These are phyloP conservation scores for Ambrosiella beaveri DNA, from an alignment of 2,329 filamentous ascomycete species.

Conservation along the genomic window DNA sequence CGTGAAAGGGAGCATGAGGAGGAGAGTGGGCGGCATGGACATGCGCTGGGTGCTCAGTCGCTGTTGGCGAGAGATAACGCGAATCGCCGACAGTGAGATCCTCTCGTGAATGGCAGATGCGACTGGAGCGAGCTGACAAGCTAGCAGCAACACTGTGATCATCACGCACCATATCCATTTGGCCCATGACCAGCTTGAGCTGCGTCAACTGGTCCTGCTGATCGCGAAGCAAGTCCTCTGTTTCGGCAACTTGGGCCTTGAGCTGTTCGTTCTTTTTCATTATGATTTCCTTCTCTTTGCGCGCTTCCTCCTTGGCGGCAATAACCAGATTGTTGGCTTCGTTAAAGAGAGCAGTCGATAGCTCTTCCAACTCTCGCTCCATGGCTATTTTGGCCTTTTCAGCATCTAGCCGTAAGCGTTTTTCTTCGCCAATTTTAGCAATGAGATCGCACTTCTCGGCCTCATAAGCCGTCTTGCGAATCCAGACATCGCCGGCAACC, in stretches of 20 bases:
- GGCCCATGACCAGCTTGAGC: slow-evolving; percentile 82
- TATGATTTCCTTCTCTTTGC: slow-evolving; percentile 63
- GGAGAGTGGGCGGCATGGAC: slow-evolving; percentile 11
- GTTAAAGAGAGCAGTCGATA: slow-evolving; percentile 89
- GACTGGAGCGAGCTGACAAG: slow-evolving; percentile 53
- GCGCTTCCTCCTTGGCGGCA: slow-evolving; percentile 73
- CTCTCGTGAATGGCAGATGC: slow-evolving; percentile 43
- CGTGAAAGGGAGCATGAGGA: slow-evolving; percentile 3
- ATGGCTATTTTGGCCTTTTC: slow-evolving; percentile 76
- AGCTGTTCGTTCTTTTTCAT: slow-evolving; percentile 80
- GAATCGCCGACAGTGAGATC: slow-evolving; percentile 20
- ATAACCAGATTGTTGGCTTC: slow-evolving; percentile 95
- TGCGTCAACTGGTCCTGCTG: slow-evolving; percentile 88
- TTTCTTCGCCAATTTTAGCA: slow-evolving; percentile 46
- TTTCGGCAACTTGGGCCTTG: slow-evolving; percentile 68
- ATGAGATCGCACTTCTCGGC: slow-evolving; percentile 46
- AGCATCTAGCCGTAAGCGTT: slow-evolving; percentile 41
- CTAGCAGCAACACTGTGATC: slow-evolving; percentile 51
- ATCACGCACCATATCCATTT: slow-evolving; percentile 57
- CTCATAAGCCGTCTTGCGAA: slow-evolving; percentile 60
- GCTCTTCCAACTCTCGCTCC: slow-evolving; percentile 75
- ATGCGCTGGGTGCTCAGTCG: background rate
- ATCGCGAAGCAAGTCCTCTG: slow-evolving; percentile 66
- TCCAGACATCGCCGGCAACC: slow-evolving; percentile 55
- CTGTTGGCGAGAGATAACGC: slow-evolving; percentile 7